Evolutionary conservation across 2,329 filamentous ascomycete species (phyloP), one percentile per base, ranked within the genome.

Genomic region (Xylariaceae sp.): DNA sequence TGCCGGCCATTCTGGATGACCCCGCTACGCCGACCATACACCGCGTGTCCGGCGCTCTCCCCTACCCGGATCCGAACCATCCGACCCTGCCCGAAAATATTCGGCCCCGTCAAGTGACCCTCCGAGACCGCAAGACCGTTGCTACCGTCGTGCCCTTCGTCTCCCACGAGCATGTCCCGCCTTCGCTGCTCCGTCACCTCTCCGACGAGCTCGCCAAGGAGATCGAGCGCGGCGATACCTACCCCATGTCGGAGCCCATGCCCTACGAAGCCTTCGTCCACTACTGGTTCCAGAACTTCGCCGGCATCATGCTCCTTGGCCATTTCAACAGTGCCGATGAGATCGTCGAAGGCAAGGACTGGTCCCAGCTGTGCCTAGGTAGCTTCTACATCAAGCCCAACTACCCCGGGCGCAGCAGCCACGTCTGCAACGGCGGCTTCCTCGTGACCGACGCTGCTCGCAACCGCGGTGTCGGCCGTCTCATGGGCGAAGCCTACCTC

Each of bases 371-470:
- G 68, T 96, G 91, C 68, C 78, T 96, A 49, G 92, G 92, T 59
- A 95, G 90, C 76, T 96, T 96, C 76, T 95, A 94, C 76, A 89
- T 96, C 80, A 92, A 94, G 77, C 91, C 92, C 52, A 96, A 96
- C 74, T 96, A 96, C 73, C 91, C 92, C 0, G 92, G 92, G 52
- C 83, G 92, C 60, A 94, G 89, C 76, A 94, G 89, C 74, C 92
- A 96, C 77, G 85, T 96, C 54, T 96, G 90, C 78, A 97, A 95
- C 71, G 92, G 85, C 60, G 88, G 87, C 37, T 90, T 92, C 70
- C 78, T 92, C 55, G 88, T 90, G 61, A 90, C 88, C 8, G 86
- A 88, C 69, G 85, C 85, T 10, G 82, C 86, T 55, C 85, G 88
- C 61, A 88, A 88, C 73, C 86, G 87, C 61, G 88, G 88, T 64